These are phyloP conservation scores for Acanthamoeba sp. DNA, from an alignment of 208 protist genomes.

Conservation along the genomic window DNA sequence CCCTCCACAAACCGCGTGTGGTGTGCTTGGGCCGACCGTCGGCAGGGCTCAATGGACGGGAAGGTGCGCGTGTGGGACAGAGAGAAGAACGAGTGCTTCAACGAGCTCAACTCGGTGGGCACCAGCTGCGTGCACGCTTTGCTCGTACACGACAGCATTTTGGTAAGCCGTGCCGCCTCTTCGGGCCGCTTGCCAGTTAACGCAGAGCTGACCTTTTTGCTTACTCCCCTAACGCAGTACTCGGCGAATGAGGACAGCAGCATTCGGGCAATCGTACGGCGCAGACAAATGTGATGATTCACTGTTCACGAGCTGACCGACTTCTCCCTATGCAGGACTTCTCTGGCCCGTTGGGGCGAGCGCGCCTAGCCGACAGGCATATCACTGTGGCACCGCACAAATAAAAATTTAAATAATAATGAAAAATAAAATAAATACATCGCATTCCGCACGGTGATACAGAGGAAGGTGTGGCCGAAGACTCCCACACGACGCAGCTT, in stretches of 20 bases:
- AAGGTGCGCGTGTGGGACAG: slow-evolving; percentile 43
- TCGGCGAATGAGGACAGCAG: slow-evolving; percentile 31
- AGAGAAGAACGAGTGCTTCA: slow-evolving; percentile 47
- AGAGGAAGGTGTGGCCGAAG: too few relatives aligned
- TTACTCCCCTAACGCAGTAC: not conserved
- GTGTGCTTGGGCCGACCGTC: not conserved
- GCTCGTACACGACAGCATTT: slow-evolving; percentile 5
- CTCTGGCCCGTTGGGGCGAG: not conserved
- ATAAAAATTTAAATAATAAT: too few relatives aligned
- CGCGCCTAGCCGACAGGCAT: not conserved
- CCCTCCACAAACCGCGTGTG: not conserved
- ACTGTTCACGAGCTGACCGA: too few relatives aligned
- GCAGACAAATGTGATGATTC: too few relatives aligned
- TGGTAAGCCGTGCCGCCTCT: not conserved
- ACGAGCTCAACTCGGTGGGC: not conserved
- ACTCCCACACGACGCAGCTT: too few relatives aligned
- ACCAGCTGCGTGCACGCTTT: slow-evolving; percentile 53
- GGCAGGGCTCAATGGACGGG: slow-evolving; percentile 53
- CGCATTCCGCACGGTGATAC: too few relatives aligned
- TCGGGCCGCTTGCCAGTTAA: too few relatives aligned
- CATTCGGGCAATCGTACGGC: slow-evolving; percentile 1
- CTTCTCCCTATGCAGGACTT: slow-evolving; percentile 21
- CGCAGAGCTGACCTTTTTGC: not conserved
- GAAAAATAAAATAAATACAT: too few relatives aligned
- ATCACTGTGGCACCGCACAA: too few relatives aligned